A percentile compares a stretch with the other conserved stretches of the same genome.
These are phyloP conservation scores for Draba incana DNA, from an alignment of 345 rosid genomes.

Conservation along the genomic window DNA sequence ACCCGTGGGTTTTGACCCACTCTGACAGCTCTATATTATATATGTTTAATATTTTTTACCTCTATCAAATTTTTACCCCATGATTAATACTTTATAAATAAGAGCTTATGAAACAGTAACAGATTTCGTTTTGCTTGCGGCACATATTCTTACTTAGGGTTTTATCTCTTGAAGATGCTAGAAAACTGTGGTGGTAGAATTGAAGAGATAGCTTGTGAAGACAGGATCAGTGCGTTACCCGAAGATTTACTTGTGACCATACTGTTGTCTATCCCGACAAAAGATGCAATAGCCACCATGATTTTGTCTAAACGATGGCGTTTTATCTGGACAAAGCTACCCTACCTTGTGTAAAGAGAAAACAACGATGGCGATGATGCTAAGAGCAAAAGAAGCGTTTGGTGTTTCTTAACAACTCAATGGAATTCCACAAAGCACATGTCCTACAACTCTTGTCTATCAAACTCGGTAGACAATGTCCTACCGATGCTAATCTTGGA, in stretches of 20 bases:
- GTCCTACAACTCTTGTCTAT: not conserved
- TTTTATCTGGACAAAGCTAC: not conserved
- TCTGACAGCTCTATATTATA: no score
- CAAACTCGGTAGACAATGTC: not conserved
- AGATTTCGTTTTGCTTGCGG: no score
- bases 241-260: not conserved
- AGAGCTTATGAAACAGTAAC: no score
- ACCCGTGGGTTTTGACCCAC: no score
- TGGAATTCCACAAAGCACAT: constrained; percentile 5
- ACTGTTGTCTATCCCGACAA: not conserved
- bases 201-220: not conserved
- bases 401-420: constrained; percentile 13
- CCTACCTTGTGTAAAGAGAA: not conserved
- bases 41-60: no score
- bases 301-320: constrained; percentile 9
- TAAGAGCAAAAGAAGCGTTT: constrained; percentile 3
- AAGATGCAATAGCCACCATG: constrained; percentile 13
- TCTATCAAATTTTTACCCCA: no score
- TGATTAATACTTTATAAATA: no score
- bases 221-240: not conserved
- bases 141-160: no score
- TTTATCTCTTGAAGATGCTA: no score
- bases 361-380: not conserved
- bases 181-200: not conserved
- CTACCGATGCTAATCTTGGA: constrained; percentile 10